These are phyloP conservation scores for Phytophthora syringae DNA, from an alignment of 352 stramenopile species.

Conservation along the genomic window DNA sequence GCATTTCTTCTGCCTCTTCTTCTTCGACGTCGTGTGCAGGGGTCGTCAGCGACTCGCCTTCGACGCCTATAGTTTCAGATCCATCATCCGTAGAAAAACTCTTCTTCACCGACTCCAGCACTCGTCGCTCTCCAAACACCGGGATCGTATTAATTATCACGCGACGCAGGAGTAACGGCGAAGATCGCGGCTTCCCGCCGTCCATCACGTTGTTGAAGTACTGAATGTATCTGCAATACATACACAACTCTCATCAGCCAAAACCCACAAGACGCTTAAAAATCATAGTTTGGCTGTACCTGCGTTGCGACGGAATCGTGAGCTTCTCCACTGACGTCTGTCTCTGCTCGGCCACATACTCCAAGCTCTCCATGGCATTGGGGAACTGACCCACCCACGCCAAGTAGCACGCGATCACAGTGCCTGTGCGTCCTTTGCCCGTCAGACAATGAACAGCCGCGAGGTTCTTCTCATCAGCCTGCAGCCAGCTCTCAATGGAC, in stretches of 20 bases:
- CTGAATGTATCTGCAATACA: conserved; percentile 89
- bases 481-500: conserved; percentile 97
- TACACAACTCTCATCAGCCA: too few species aligned
- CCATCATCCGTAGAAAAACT: conserved; percentile 30
- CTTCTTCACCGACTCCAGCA: conserved; percentile 65
- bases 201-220: conserved; percentile 99
- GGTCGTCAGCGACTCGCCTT: conserved; percentile 33
- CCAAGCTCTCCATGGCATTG: conserved; percentile 93
- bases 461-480: conserved; percentile 95
- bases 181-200: conserved; percentile 93
- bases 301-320: conserved; percentile 96
- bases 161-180: conserved; percentile 94
- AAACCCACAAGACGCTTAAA: background rate
- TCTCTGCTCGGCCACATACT: conserved; percentile 93
- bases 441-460: conserved; percentile 97
- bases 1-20: conserved; percentile 45
- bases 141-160: conserved; percentile 97
- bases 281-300: conserved; percentile 43
- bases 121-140: conserved; percentile 76
- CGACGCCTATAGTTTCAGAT: conserved; percentile 35
- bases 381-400: conserved; percentile 94
- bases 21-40: conserved; percentile 11
- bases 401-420: conserved; percentile 96
- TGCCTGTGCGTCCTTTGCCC: conserved; percentile 94
- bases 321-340: conserved; percentile 91